Evolutionary conservation across 2,329 filamentous ascomycete species (phyloP), one percentile per base, ranked within the genome.

Genomic region (Ceratocystis variospora): DNA sequence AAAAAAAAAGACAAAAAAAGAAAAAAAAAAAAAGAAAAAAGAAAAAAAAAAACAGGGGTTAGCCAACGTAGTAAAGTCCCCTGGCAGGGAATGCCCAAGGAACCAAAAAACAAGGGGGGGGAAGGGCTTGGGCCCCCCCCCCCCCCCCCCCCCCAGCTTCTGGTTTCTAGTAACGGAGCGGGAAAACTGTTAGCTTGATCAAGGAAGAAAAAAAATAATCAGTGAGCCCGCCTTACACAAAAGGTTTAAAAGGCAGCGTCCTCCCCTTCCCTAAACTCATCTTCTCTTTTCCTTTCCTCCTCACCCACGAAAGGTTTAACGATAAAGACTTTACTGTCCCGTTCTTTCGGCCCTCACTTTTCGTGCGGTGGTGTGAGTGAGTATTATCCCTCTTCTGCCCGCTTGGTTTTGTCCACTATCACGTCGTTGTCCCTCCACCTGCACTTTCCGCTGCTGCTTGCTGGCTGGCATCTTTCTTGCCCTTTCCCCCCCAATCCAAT

Each of bases 301-400:
- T 76, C 76, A 80, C 79, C 79, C 78, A 79, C 78, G 79, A 78
- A 79, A 79, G 79, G 73, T 67, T 57, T 57, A 57, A 65, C 63
- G 66, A 67, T 65, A 17, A 67, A 65, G 66, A 67, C 66, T 67
- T 76, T 76, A 74, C 68, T 66, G 66, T 69, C 68, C 69, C 69
- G 68, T 70, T 69, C 61, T 63, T 66, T 68, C 68, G 69, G 73
- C 76, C 73, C 74, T 76, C 76, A 73, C 74, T 77, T 71, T 72
- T 79, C 78, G 79, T 81, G 79, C 76, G 77, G 78, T 79, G 78
- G 68, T 69, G 69, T 69, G 62, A 62, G 66, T 67, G 66, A 67
- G 66, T 67, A 62, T 50, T 64, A 41, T 22, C 62, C 66, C 63
- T 65, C 66, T 67, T 70, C 68, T 67, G 70, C 71, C 72, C 72